Evolutionary conservation across 75 land plant species (phyloP).

Genomic region (Pinus tabuliformis): DNA sequence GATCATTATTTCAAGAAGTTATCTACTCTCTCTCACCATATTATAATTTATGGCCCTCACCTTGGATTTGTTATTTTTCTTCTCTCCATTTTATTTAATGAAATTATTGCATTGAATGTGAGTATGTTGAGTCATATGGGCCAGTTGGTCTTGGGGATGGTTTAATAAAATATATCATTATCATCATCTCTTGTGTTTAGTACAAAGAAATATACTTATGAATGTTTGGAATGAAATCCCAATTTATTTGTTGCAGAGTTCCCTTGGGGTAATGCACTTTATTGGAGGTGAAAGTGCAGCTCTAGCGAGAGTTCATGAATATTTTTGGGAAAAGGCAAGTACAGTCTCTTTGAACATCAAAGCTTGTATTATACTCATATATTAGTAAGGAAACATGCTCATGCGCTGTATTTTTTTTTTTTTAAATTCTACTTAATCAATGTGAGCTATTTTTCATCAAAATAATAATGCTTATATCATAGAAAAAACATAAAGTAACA

Average conservation of each 20-base stretch:
- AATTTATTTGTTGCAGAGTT: constrained; percentile 39
- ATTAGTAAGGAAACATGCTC: not conserved
- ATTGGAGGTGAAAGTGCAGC: constrained; percentile 94
- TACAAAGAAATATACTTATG: not conserved
- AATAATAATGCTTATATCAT: too few relatives aligned
- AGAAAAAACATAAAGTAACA: too few relatives aligned
- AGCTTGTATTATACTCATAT: not conserved
- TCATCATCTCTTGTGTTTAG: not conserved
- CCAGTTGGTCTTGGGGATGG: too few relatives aligned
- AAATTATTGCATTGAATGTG: too few relatives aligned
- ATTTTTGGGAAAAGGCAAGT: constrained; percentile 92
- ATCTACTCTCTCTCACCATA: too few relatives aligned
- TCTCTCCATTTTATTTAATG: too few relatives aligned
- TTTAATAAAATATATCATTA: too few relatives aligned
- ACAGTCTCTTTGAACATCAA: not conserved
- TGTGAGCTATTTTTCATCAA: too few relatives aligned
- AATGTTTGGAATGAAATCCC: not conserved
- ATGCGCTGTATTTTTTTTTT: not conserved
- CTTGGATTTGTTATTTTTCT: too few relatives aligned
- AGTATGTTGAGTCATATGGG: too few relatives aligned
- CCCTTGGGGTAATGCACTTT: constrained; percentile 64
- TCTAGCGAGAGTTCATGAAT: constrained; percentile 72
- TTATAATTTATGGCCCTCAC: too few relatives aligned
- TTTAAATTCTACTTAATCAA: too few relatives aligned
- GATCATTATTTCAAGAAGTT: not conserved